These are phyloP conservation scores for Blastobotrys chiropterorum DNA, from an alignment of 805 yeast species.

Conservation along the genomic window DNA sequence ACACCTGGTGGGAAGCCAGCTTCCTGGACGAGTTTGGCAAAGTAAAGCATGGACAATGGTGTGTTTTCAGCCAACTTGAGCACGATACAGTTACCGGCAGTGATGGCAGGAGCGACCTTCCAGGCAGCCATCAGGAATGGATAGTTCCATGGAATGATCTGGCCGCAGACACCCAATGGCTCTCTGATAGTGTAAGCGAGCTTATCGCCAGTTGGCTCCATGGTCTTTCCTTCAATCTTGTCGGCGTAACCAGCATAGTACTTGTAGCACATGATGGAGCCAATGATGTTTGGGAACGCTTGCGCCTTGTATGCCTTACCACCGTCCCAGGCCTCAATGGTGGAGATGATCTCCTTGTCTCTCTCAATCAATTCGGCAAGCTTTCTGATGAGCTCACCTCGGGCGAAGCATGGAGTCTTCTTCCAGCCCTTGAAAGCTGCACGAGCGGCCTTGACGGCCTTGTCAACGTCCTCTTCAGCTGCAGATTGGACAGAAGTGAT, in stretches of 20 bases:
- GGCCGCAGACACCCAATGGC: constrained; percentile 61
- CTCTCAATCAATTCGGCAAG: constrained; percentile 76
- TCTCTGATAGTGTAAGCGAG: constrained; percentile 66
- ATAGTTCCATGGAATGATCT: constrained; percentile 69
- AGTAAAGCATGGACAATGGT: constrained; percentile 59
- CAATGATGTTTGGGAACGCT: constrained; percentile 17
- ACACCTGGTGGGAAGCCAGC: constrained; percentile 79
- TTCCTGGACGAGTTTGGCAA: constrained; percentile 50
- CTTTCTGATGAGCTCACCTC: constrained; percentile 58
- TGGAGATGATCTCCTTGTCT: constrained; percentile 64
- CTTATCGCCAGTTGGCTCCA: constrained; percentile 53
- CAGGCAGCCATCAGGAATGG: constrained; percentile 69
- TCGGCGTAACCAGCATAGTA: constrained; percentile 76
- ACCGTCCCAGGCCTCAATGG: constrained; percentile 81
- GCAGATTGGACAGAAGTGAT: constrained; percentile 68
- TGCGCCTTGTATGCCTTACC: constrained; percentile 56
- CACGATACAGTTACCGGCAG: constrained; percentile 69
- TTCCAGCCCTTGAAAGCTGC: constrained; percentile 49
- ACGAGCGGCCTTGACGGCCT: constrained; percentile 79
- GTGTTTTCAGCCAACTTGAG: constrained; percentile 73
- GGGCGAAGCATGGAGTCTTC: constrained; percentile 20
- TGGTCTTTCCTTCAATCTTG: constrained; percentile 46
- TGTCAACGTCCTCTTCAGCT: constrained; percentile 65
- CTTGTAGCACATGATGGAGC: constrained; percentile 46
- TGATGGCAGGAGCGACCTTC: constrained; percentile 79